phyloP scores from a whole-genome alignment of 2,329 filamentous ascomycete genomes.

The Phialophora macrospora region DNA sequence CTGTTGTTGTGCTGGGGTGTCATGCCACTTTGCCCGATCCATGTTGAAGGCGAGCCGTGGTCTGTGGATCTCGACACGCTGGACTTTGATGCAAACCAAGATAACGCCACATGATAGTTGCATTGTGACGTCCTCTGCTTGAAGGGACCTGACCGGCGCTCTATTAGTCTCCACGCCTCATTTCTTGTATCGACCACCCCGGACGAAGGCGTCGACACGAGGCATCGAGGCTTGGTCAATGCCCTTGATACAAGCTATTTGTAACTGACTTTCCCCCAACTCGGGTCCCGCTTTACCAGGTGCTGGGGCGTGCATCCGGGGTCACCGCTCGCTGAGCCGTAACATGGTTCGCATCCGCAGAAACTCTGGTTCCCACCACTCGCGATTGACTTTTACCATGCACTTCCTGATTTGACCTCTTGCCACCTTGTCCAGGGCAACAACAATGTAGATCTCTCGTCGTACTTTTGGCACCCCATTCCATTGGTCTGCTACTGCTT shows the following conservation, averaged over 20 bases:
- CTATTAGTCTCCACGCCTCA: neutral
- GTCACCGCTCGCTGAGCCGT: slow-evolving; percentile 6
- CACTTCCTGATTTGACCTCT: neutral
- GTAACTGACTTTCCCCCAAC: neutral
- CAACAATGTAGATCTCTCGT: neutral
- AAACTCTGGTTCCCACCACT: slow-evolving; percentile 5
- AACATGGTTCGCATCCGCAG: slow-evolving; percentile 14
- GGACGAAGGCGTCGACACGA: neutral
- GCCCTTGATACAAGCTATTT: neutral
- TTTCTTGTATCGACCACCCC: neutral
- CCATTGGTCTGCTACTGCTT: neutral
- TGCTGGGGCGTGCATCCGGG: neutral
- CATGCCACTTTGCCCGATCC: neutral
- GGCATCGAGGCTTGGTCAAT: neutral
- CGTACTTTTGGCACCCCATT: slow-evolving; percentile 6
- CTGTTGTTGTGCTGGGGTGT: neutral
- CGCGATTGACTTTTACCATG: neutral
- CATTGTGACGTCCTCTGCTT: neutral
- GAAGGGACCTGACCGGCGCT: neutral
- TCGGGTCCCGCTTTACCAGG: neutral
- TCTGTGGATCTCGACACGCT: neutral
- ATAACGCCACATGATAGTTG: neutral
- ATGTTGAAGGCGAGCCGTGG: neutral
- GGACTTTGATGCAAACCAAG: neutral
- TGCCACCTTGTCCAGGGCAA: neutral